Evolutionary conservation across 805 yeast genomes (phyloP), one percentile per base, ranked within the genome.

Genomic region (Wickerhamomyces pijperi): DNA sequence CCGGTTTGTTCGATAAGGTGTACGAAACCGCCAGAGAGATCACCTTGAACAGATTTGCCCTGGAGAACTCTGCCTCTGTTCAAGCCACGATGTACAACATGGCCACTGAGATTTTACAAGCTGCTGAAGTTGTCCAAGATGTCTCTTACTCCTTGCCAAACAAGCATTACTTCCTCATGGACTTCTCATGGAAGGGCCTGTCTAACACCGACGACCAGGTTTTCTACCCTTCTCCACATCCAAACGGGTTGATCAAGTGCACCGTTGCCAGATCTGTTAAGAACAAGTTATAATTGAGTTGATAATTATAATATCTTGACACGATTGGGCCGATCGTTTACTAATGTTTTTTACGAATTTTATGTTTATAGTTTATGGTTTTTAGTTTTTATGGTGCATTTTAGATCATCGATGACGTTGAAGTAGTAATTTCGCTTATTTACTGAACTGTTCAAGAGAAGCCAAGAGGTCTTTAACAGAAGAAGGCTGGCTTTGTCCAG

Each of bases 41-140:
- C 51, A 86, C 95, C 1, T 69, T 87, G 51, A 80, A 76, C 39
- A 68, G 70, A 42, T 88, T 88, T 61, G 95, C 95, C 15, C 59
- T 72, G 37, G 95, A 88, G 61, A 76, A 84, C 60, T 84, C 95
- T 9, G 76, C 95, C n/a, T 82, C 94, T 19, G 97, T 88, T 36
- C 97, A 88, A 67, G 95, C 95, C 35, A 88, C 96, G 42, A 90
- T 88, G 95, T 88, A 75, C 70, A 83, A 86, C 70, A 88, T 88
- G 92, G 72, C 83, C 32, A 70, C 76, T 46, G 76, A 74, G 46
- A 84, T 88, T 46, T 70, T 88, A 55, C 67, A 64, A 37, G 54
- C 52, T 38, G 80, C 74, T 40, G 68, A 77, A 3, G 66, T 66
- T 43, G 68, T 88, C 40, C 72, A 66, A 45, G 67, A 68, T 34